These are phyloP conservation scores for Aspergillus flavus DNA, from an alignment of 2,329 filamentous ascomycete genomes.

Conservation along the genomic window DNA sequence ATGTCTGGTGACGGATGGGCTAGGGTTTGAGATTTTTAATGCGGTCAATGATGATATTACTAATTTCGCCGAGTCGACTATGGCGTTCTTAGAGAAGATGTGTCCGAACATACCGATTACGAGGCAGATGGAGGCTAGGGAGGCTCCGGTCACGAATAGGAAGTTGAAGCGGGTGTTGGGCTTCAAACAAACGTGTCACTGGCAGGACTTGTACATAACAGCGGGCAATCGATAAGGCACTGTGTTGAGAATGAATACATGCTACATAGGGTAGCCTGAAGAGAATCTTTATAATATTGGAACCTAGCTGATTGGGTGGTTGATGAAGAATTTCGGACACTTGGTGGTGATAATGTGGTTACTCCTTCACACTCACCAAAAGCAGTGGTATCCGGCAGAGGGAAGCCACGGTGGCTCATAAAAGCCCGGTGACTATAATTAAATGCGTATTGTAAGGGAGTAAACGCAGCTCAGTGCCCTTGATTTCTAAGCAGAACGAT, in stretches of 20 bases:
- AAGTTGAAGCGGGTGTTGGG: constrained; percentile 63
- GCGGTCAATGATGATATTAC: constrained; percentile 66
- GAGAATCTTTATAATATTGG: neutral
- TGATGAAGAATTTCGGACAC: neutral
- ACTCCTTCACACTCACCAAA: neutral
- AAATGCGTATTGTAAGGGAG: neutral
- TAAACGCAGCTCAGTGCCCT: neutral
- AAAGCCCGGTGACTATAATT: neutral
- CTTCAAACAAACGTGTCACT: constrained; percentile 58
- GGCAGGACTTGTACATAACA: constrained; percentile 9
- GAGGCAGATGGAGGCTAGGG: constrained; percentile 59
- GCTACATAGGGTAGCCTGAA: neutral
- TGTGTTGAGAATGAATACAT: neutral
- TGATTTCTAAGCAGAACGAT: neutral
- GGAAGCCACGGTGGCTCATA: neutral
- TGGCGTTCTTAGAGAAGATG: constrained; percentile 54
- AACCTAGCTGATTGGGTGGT: neutral
- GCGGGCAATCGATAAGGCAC: neutral
- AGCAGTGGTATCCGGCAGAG: neutral
- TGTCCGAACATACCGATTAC: constrained; percentile 56
- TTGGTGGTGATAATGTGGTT: neutral
- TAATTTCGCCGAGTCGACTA: constrained; percentile 51
- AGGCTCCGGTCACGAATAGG: constrained; percentile 63
- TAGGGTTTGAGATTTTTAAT: constrained; percentile 67
- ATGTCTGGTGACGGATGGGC: constrained; percentile 54